Evolutionary conservation across 169 alveolate species (phyloP).

Genomic region (Besnoitia besnoiti): DNA sequence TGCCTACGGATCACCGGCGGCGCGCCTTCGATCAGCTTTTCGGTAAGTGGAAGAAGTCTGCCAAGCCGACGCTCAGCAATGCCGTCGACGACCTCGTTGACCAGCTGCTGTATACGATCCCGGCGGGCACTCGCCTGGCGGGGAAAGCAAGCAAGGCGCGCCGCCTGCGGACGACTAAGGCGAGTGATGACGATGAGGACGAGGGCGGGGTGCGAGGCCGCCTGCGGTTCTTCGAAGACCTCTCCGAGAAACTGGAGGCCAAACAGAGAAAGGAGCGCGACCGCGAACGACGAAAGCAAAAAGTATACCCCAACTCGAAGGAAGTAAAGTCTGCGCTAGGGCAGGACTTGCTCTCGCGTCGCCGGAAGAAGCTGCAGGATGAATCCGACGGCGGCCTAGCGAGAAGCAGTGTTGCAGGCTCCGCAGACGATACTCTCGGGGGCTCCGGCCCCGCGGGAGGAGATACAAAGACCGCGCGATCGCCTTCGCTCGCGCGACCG

Average conservation of each 20-base stretch:
- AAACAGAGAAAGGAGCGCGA: neutral
- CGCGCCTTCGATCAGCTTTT: slow-evolving; percentile 7
- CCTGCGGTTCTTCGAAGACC: neutral
- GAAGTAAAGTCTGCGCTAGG: too few species aligned
- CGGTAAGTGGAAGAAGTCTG: neutral
- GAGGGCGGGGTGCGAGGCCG: neutral
- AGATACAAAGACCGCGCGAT: too few species aligned
- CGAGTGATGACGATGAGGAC: neutral
- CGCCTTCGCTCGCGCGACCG: too few species aligned
- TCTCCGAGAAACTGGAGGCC: neutral
- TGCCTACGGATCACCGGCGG: neutral
- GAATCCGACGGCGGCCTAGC: too few species aligned
- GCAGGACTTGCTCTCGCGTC: too few species aligned
- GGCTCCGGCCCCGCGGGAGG: too few species aligned
- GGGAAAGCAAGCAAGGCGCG: slow-evolving; percentile 14
- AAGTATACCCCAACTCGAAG: too few species aligned
- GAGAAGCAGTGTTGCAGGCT: too few species aligned
- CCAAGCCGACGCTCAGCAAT: neutral
- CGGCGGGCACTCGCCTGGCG: neutral
- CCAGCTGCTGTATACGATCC: neutral
- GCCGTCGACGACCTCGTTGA: slow-evolving; percentile 36
- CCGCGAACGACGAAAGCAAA: neutral
- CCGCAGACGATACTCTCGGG: too few species aligned
- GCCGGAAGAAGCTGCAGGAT: too few species aligned
- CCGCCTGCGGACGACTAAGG: neutral